Conservation (phyloP, 2,329 filamentous ascomycete species). For the Stenocarpella maydis region DNA sequence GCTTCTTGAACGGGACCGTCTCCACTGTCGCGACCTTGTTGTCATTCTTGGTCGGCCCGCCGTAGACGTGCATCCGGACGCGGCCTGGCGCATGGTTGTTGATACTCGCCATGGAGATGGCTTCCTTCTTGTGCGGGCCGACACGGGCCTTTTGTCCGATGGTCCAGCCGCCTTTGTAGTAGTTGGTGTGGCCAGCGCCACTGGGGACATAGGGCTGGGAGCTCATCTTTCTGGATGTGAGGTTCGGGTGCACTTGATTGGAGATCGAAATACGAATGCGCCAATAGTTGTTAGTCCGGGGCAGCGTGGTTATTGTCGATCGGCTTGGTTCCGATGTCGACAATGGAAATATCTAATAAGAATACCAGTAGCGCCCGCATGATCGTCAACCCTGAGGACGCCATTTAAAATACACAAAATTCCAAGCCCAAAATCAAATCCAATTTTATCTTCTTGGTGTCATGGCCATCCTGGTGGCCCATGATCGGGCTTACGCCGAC, state of each 20-base stretch:
- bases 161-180: slow-evolving; percentile 8
- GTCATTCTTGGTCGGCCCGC: slow-evolving; percentile 7
- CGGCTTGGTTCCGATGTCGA: not conserved
- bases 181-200: not conserved
- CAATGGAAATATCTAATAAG: not conserved
- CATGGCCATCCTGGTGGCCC: not conserved
- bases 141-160: slow-evolving; percentile 12
- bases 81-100: not conserved
- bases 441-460: not conserved
- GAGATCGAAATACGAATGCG: not conserved
- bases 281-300: not conserved
- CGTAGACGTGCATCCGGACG: slow-evolving; percentile 2
- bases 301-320: not conserved
- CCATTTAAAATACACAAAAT: not conserved
- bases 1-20: slow-evolving; percentile 18
- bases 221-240: not conserved
- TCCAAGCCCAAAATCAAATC: not conserved
- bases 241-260: no score
- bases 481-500: not conserved
- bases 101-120: slow-evolving; percentile 12
- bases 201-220: not conserved
- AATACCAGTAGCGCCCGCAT: not conserved
- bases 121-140: slow-evolving; percentile 11
- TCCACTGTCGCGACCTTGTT: slow-evolving; percentile 1
- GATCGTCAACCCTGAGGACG: not conserved